Conservation (phyloP, 2,329 filamentous ascomycete genomes). For the Epichloe festucae region DNA sequence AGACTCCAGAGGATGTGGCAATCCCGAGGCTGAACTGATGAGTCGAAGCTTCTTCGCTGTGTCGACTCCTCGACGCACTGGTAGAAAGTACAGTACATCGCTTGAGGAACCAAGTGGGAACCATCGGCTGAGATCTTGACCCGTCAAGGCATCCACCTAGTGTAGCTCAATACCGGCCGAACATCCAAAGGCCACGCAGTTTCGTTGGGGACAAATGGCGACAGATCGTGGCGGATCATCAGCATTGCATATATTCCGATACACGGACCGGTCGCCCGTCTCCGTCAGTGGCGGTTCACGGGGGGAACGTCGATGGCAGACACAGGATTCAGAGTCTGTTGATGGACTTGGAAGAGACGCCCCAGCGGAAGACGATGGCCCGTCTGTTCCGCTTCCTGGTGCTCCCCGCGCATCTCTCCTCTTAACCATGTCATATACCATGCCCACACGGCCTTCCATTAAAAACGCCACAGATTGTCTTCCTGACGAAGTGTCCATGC, state of each 20-base stretch:
- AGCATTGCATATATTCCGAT: constrained; percentile 40
- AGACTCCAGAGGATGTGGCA: constrained; percentile 13
- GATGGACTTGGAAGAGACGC: neutral
- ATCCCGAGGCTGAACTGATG: constrained; percentile 44
- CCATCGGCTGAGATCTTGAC: constrained; percentile 38
- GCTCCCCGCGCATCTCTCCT: constrained; percentile 6
- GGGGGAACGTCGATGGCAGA: constrained; percentile 13
- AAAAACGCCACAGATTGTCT: constrained; percentile 44
- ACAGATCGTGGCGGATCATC: constrained; percentile 53
- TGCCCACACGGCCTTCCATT: constrained; percentile 44
- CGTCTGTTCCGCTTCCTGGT: constrained; percentile 1
- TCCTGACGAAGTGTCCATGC: constrained; percentile 47
- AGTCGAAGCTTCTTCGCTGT: constrained; percentile 44
- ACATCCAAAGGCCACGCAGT: constrained; percentile 53
- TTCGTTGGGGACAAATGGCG: constrained; percentile 50
- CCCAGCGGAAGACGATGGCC: neutral
- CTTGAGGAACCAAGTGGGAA: constrained; percentile 41
- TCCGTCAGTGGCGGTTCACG: constrained; percentile 17
- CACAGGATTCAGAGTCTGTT: constrained; percentile 7
- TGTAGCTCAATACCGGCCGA: constrained; percentile 49
- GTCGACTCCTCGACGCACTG: constrained; percentile 34
- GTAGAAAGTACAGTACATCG: constrained; percentile 47
- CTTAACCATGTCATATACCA: constrained; percentile 41
- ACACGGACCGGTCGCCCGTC: constrained; percentile 18
- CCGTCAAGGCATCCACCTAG: constrained; percentile 35